Conservation (phyloP, 1,284 basidiomycete species). For the Phenoliferia sp. region DNA sequence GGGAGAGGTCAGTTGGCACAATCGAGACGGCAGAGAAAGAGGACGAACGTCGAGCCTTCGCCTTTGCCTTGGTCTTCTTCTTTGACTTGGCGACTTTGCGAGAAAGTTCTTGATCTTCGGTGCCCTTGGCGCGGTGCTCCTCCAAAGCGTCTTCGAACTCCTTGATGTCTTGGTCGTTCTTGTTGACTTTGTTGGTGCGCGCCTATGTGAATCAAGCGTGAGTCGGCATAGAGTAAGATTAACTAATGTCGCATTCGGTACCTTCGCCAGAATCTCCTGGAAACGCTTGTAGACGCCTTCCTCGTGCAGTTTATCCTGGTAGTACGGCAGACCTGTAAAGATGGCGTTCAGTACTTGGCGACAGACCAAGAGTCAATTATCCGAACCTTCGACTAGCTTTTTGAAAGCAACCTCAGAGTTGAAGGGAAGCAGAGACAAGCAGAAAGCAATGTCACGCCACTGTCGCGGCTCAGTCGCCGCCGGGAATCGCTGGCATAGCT, state of each 20-base stretch:
- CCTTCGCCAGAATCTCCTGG: slow-evolving; percentile 78
- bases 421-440: slow-evolving; percentile 88
- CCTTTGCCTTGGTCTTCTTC: slow-evolving; percentile 10
- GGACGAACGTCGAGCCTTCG: neutral
- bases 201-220: slow-evolving; percentile 50
- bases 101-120: slow-evolving; percentile 84
- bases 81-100: slow-evolving; percentile 61
- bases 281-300: slow-evolving; percentile 76
- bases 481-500: slow-evolving; percentile 89
- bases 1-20: no score
- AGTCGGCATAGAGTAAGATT: neutral
- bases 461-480: slow-evolving; percentile 82
- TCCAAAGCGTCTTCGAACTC: slow-evolving; percentile 77
- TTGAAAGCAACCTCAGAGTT: slow-evolving; percentile 94
- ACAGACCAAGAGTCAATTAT: no score
- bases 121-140: slow-evolving; percentile 74
- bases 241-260: slow-evolving; percentile 36
- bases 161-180: slow-evolving; percentile 76
- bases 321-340: slow-evolving; percentile 60
- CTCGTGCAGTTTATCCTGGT: slow-evolving; percentile 94
- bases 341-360: neutral
- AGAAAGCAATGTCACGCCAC: slow-evolving; percentile 97
- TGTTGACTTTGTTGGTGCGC: slow-evolving; percentile 75
- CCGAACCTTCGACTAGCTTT: slow-evolving; percentile 82
- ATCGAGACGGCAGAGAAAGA: no score